Conservation (phyloP, 176 grass and related monocot species). For the Carex myosuroides region DNA sequence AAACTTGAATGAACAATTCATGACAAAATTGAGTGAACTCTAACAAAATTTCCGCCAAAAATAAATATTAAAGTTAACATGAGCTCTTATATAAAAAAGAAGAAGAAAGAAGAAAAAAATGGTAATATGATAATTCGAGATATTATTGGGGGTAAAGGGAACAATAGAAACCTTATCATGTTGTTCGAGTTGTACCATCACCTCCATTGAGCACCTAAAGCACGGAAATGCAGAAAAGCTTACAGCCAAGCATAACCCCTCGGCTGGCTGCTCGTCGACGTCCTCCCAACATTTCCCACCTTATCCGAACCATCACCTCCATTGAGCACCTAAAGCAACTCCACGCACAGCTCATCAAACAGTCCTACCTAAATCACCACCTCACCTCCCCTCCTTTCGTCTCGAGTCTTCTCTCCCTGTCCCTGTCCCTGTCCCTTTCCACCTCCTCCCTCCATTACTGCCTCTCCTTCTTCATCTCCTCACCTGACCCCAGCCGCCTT, state of each 20-base stretch:
- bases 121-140: no score
- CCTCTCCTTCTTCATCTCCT: constrained; percentile 30
- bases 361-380: constrained; percentile 21
- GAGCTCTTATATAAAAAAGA: no score
- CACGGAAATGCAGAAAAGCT: background rate
- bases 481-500: background rate
- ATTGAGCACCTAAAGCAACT: constrained; percentile 44
- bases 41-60: no score
- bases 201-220: no score
- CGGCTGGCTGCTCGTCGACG: background rate
- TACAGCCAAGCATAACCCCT: background rate
- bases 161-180: no score
- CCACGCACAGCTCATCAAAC: constrained; percentile 59
- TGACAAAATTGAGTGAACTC: no score
- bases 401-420: constrained; percentile 28
- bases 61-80: no score
- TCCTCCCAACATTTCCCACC: background rate
- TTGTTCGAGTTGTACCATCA: no score
- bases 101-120: no score
- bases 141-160: no score
- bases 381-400: constrained; percentile 23
- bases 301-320: constrained; percentile 10
- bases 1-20: no score
- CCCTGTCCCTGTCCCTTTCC: constrained; percentile 27
- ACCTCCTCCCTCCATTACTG: constrained; percentile 25